These are phyloP conservation scores for Fraxinus greggii DNA, from an alignment of 305 asterid species.

Conservation along the genomic window DNA sequence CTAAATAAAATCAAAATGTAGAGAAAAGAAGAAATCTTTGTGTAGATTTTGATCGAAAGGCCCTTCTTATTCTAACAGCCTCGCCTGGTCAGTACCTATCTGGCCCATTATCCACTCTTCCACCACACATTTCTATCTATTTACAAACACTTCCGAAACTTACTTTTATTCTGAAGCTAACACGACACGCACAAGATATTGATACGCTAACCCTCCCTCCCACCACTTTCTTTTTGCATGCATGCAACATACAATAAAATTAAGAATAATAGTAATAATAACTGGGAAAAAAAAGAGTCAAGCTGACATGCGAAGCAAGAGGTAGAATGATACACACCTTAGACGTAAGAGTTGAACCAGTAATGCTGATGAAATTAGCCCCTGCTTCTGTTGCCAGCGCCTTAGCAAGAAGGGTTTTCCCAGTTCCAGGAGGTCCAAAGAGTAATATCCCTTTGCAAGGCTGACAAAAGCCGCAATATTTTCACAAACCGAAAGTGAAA, in stretches of 20 bases:
- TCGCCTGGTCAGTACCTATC: not conserved
- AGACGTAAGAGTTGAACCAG: constrained; percentile 96
- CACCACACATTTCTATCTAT: not conserved
- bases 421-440: constrained; percentile 99
- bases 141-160: not conserved
- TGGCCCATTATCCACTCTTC: not conserved
- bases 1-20: not conserved
- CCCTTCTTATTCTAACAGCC: not conserved
- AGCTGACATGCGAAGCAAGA: not conserved
- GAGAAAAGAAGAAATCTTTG: not conserved
- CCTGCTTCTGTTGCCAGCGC: constrained; percentile 99
- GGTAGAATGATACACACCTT: constrained; percentile 47
- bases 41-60: not conserved
- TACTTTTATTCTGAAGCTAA: not conserved
- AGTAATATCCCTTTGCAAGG: constrained; percentile 99
- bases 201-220: not conserved
- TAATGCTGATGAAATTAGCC: constrained; percentile 91
- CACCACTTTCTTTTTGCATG: not conserved
- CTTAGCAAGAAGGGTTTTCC: constrained; percentile 96
- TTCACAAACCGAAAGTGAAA: constrained; percentile 18
- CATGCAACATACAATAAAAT: not conserved
- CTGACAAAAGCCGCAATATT: constrained; percentile 37
- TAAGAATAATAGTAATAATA: not conserved
- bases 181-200: not conserved
- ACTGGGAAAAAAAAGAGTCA: not conserved